phyloP scores from a whole-genome alignment of 176 grass and related monocot genomes.

The Hyparrhenia diplandra region DNA sequence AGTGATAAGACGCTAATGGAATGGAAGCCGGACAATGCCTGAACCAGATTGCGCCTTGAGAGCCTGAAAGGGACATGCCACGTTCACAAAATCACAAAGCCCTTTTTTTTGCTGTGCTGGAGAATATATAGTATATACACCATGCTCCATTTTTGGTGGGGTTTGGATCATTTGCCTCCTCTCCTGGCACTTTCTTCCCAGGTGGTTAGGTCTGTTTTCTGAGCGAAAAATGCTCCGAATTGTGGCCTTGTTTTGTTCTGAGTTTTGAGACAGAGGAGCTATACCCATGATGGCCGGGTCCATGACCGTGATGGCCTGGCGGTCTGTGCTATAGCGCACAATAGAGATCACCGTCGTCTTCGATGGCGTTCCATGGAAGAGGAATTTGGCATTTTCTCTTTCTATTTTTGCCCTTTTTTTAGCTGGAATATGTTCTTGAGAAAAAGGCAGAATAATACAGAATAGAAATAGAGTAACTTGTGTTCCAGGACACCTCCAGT shows the following conservation, averaged over 20 bases:
- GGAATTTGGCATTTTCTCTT: too few species aligned
- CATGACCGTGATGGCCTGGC: conserved; percentile 3
- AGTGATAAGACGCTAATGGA: conserved; percentile 18
- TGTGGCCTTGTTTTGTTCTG: background rate
- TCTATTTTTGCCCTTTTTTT: too few species aligned
- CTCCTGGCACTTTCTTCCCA: background rate
- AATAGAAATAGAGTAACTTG: too few species aligned
- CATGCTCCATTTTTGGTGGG: background rate
- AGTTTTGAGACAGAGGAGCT: background rate
- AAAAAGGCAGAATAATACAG: too few species aligned
- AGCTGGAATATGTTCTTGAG: too few species aligned
- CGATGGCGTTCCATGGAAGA: too few species aligned
- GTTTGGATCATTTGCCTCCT: background rate
- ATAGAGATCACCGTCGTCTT: background rate
- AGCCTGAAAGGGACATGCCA: background rate
- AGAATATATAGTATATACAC: background rate
- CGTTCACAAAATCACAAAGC: background rate
- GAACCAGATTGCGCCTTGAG: conserved; percentile 46
- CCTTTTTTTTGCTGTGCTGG: background rate
- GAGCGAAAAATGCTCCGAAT: background rate
- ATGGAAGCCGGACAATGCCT: conserved; percentile 8
- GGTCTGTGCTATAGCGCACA: conserved; percentile 9
- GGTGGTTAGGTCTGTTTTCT: background rate
- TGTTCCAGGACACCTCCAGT: too few species aligned
- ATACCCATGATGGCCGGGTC: conserved; percentile 9